phyloP scores from a whole-genome alignment of 371 early-diverging fungal genomes.

The Rhizopus sp. region DNA sequence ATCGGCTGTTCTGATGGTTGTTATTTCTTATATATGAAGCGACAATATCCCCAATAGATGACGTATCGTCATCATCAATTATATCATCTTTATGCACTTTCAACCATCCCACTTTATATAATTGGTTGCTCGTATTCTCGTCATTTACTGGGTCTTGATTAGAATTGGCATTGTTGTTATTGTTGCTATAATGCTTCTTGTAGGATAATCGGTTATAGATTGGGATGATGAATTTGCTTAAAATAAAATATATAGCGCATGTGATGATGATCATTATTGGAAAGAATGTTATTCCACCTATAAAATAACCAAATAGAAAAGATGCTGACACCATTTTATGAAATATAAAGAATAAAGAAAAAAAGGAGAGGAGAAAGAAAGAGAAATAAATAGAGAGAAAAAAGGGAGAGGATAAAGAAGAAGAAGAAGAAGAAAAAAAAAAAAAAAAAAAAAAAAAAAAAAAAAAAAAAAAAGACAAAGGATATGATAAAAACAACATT shows the following conservation, averaged over 20 bases:
- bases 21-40: constrained; percentile 37
- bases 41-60: constrained; percentile 42
- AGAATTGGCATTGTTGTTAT: neutral
- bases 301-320: constrained; percentile 20
- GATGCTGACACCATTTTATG: constrained; percentile 10
- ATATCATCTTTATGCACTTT: constrained; percentile 38
- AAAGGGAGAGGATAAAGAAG: neutral
- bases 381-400: constrained; percentile 2
- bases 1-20: constrained; percentile 41
- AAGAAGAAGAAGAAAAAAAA: constrained; percentile 8
- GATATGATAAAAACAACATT: neutral
- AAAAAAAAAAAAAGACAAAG: neutral
- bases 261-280: constrained; percentile 20
- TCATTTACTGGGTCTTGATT: constrained; percentile 5
- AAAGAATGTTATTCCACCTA: constrained; percentile 53
- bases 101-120: constrained; percentile 57
- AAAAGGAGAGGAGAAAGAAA: constrained; percentile 7
- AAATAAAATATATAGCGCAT: constrained; percentile 1
- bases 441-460: neutral
- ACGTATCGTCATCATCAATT: constrained; percentile 18
- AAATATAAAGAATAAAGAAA: neutral
- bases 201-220: neutral
- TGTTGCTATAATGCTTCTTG: neutral
- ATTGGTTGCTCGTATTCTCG: constrained; percentile 9
- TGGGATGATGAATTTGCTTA: neutral